These are phyloP conservation scores for Erysimum cheiranthoides DNA, from an alignment of 345 rosid genomes.

Conservation along the genomic window DNA sequence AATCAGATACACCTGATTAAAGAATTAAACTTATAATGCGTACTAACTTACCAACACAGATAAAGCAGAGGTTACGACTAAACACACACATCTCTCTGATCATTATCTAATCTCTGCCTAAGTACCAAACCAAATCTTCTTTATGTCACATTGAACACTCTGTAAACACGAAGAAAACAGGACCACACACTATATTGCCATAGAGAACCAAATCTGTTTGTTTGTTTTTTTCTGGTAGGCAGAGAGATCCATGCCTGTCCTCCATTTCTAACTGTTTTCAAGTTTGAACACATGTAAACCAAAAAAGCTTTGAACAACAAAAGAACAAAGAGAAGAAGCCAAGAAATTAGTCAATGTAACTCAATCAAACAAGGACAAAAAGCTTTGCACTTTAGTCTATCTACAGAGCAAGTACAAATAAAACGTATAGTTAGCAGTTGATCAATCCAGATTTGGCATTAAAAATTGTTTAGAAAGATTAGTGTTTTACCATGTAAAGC, in stretches of 20 bases:
- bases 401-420: conserved; percentile 14
- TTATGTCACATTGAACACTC: conserved; percentile 6
- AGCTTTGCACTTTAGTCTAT: conserved; percentile 15
- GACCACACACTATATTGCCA: conserved; percentile 8
- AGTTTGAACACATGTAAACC: conserved; percentile 33
- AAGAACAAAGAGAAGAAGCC: conserved; percentile 31
- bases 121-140: neutral
- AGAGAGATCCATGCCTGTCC: neutral
- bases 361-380: conserved; percentile 23
- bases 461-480: neutral
- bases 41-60: conserved; percentile 1
- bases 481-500: conserved; percentile 58
- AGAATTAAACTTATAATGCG: conserved; percentile 1
- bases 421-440: neutral
- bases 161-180: conserved; percentile 12
- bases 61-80: neutral
- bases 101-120: neutral
- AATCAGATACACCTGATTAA: conserved; percentile 1
- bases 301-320: conserved; percentile 13
- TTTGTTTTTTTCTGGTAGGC: conserved; percentile 9
- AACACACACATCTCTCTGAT: neutral
- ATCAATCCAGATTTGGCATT: neutral
- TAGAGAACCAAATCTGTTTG: conserved; percentile 20
- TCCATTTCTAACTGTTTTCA: neutral
- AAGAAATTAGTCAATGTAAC: conserved; percentile 18